A percentile compares a stretch with the other conserved stretches of the same genome.
phyloP scores from a whole-genome alignment of 2,329 filamentous ascomycete species.

The Clonostachys chloroleuca region DNA sequence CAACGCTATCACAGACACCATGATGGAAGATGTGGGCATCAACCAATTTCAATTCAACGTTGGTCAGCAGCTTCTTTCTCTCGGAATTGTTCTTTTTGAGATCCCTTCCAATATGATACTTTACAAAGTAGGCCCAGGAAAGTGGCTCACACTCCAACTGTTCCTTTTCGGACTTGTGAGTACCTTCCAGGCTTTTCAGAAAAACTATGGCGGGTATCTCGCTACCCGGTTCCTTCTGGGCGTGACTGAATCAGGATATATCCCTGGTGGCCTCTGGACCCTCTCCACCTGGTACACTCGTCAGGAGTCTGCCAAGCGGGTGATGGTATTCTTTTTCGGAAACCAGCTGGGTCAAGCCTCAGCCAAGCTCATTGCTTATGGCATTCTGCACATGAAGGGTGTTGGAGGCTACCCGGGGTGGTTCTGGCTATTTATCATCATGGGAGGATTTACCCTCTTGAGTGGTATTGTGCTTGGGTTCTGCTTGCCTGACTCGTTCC shows the following conservation, averaged over 20 bases:
- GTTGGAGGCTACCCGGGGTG: constrained; percentile 43
- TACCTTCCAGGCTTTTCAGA: constrained; percentile 49
- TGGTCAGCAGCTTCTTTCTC: constrained; percentile 37
- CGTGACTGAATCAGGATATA: constrained; percentile 49
- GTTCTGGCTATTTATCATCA: constrained; percentile 51
- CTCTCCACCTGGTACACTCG: constrained; percentile 52
- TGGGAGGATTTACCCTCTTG: constrained; percentile 46
- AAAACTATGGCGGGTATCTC: constrained; percentile 38
- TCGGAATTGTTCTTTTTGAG: constrained; percentile 42
- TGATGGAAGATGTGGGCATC: constrained; percentile 39
- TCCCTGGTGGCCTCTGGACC: constrained; percentile 45
- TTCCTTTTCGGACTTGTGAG: constrained; percentile 48
- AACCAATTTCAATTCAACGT: constrained; percentile 41
- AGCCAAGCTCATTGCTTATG: constrained; percentile 32
- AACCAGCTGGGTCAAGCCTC: constrained; percentile 41
- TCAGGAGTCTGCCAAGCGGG: constrained; percentile 43
- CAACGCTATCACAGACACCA: constrained; percentile 37
- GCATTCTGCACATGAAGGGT: constrained; percentile 44
- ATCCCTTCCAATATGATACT: constrained; percentile 15
- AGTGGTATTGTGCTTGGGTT: constrained; percentile 33
- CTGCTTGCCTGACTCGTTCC: constrained; percentile 38
- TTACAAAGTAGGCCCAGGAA: constrained; percentile 22
- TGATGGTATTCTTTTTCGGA: constrained; percentile 52
- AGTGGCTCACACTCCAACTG: constrained; percentile 48
- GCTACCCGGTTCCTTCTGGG: constrained; percentile 46